A percentile compares a stretch with the other conserved stretches of the same genome.
Evolutionary conservation across 305 asterid species (phyloP).

Genomic region (Fraxinus latifolia): DNA sequence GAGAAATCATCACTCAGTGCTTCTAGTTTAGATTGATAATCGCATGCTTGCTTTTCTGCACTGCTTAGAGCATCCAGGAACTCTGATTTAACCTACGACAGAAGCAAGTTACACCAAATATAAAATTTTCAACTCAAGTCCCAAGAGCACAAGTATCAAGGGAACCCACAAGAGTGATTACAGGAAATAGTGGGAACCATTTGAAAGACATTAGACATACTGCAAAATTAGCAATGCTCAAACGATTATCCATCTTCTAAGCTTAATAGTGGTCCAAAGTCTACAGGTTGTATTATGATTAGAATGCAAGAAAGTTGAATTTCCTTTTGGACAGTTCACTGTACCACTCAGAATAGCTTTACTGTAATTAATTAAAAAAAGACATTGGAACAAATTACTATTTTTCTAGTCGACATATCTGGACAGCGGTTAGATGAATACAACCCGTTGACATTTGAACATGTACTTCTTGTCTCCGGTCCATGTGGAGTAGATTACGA

Average conservation of each 20-base stretch:
- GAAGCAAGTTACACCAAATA: not conserved
- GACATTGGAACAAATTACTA: not conserved
- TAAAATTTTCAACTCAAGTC: not conserved
- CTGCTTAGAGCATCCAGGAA: slow-evolving; percentile 87
- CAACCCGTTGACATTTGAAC: not conserved
- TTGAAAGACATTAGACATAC: not conserved
- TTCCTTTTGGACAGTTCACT: not conserved
- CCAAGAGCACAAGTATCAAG: slow-evolving; percentile 8
- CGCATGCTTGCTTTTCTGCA: slow-evolving; percentile 83
- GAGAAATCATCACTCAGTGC: slow-evolving; percentile 50
- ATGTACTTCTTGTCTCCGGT: not conserved
- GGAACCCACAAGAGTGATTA: not conserved
- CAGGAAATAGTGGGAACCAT: not conserved
- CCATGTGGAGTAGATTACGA: not conserved
- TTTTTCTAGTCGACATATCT: not conserved
- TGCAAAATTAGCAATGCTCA: not conserved
- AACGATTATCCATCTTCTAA: not conserved
- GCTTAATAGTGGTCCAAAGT: not conserved
- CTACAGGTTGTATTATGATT: not conserved
- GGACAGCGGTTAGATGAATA: not conserved
- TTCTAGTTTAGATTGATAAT: slow-evolving; percentile 63
- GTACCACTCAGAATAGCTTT: not conserved
- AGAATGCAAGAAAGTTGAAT: not conserved
- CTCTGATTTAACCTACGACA: slow-evolving; percentile 77
- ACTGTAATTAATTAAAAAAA: not conserved